These are phyloP conservation scores for Russula olivacea DNA, from an alignment of 768 basidiomycete genomes.

Conservation along the genomic window DNA sequence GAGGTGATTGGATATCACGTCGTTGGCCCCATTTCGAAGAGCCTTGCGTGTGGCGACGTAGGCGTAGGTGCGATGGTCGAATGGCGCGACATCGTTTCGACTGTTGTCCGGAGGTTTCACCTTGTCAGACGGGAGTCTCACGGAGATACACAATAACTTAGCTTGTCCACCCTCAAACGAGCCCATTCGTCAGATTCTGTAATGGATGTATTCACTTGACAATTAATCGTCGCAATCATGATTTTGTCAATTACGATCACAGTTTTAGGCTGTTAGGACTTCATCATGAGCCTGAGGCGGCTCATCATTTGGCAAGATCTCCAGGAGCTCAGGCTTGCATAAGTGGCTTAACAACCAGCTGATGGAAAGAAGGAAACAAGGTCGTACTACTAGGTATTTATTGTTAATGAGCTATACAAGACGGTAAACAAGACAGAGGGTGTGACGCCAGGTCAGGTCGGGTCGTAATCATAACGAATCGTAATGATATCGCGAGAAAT, in stretches of 20 bases:
- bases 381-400: background rate
- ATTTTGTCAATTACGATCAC: background rate
- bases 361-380: background rate
- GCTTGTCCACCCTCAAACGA: background rate
- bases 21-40: slow-evolving; percentile 83
- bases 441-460: slow-evolving; percentile 11
- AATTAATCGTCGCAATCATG: background rate
- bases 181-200: background rate
- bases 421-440: background rate
- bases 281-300: background rate
- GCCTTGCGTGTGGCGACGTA: slow-evolving; percentile 85
- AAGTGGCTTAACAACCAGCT: background rate
- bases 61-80: slow-evolving; percentile 97
- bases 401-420: slow-evolving; percentile 6
- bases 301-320: background rate
- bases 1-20: slow-evolving; percentile 77
- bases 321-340: too few species aligned
- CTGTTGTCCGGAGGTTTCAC: slow-evolving; percentile 55
- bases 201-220: background rate
- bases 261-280: background rate
- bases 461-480: slow-evolving; percentile 8
- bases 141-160: background rate
- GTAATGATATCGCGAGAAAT: background rate
- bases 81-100: slow-evolving; percentile 81
- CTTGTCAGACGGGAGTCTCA: slow-evolving; percentile 17